These are phyloP conservation scores for Dactylellina leptospora DNA, from an alignment of 2,329 filamentous ascomycete genomes.

Conservation along the genomic window DNA sequence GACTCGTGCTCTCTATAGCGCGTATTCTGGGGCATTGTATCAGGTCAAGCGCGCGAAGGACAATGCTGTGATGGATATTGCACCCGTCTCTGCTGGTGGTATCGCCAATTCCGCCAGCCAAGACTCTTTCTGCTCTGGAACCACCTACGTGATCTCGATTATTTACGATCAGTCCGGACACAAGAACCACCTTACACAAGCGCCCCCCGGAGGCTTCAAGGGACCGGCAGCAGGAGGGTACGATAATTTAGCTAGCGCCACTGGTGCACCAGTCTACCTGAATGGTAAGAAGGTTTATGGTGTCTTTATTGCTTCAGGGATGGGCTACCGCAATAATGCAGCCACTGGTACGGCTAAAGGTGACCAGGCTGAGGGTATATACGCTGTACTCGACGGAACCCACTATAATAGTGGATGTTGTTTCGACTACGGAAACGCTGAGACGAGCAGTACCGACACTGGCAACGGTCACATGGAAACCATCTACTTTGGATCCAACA, in stretches of 20 bases:
- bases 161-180: conserved; percentile 74
- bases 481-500: conserved; percentile 70
- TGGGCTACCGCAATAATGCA: conserved; percentile 70
- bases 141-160: conserved; percentile 71
- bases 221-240: conserved; percentile 68
- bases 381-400: conserved; percentile 69
- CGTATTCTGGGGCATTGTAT: conserved; percentile 67
- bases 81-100: conserved; percentile 68
- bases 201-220: conserved; percentile 67
- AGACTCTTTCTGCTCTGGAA: conserved; percentile 69
- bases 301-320: conserved; percentile 70
- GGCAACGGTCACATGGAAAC: conserved; percentile 75
- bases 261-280: conserved; percentile 70
- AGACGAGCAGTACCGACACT: conserved; percentile 65
- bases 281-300: conserved; percentile 72
- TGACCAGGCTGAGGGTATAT: conserved; percentile 69
- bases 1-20: conserved; percentile 70
- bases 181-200: conserved; percentile 71
- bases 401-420: conserved; percentile 69
- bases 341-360: conserved; percentile 66
- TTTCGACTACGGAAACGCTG: conserved; percentile 69
- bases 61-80: conserved; percentile 63
- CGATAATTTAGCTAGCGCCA: conserved; percentile 70
- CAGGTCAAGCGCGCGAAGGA: conserved; percentile 67
- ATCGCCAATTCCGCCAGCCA: conserved; percentile 71